Base-by-base conservation (phyloP, 1,139 yeast genomes). In the Arxiozyma telluris region DNA sequence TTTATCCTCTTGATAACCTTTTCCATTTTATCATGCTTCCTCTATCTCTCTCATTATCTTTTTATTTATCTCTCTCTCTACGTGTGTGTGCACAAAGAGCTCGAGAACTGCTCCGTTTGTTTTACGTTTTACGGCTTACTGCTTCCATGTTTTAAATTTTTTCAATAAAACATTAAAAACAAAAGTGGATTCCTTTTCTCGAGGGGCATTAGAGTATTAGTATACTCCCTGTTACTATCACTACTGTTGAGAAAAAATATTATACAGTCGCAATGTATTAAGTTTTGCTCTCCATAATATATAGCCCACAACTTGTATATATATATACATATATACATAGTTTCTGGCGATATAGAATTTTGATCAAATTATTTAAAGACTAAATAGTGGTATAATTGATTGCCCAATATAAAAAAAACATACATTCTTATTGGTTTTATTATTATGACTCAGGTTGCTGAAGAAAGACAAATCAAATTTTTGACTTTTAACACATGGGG, bases 401-500 rank as follows among this genome's bases (percentile, higher is more conserved):
- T 3, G 17, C n/a, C 8, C n/a, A 34, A 34, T 15, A 12, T 15
- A 34, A 34, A 34, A 8, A 3, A 34, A 8, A 3, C 39, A 34
- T 34, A 34, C 39, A 12, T 34, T 34, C 2, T 34, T 34, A 15
- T 15, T 7, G 2, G 7, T 27, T 27, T 27, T 34, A 34, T 12
- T 15, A 34, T 34, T 34, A 34, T 34, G 39, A 34, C 39, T 34
- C 39, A 34, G 39, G 39, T 34, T 34, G n/a, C n/a, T 34, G 39
- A 34, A 30, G 49, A 46, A 34, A 46, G 49, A 34, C 30, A 46
- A 21, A 27, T 84, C 22, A 78, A 73, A 59, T 72, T 86, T 44
- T 73, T 86, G 22, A 84, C 94, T 0, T 79, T 84, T 66, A 86
- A 84, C 65, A 82, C 88, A 1, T 89, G 97, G 98, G 99, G 98